Base-by-base conservation (phyloP, 805 yeast species). In the Barnettozyma wickerhamii region DNA sequence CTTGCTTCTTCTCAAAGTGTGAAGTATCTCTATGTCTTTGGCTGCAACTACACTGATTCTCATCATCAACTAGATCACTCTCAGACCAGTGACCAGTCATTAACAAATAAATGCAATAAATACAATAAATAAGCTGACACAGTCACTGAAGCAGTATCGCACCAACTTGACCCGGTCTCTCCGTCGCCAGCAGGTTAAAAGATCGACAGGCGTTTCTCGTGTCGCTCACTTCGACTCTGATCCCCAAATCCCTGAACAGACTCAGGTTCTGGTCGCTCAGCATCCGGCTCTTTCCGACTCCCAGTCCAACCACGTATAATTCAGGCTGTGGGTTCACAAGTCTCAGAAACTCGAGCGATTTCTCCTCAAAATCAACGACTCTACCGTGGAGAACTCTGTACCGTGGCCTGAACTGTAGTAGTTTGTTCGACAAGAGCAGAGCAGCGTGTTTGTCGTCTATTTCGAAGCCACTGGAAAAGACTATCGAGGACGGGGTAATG, bases 321-420 rank as follows among this genome's bases (percentile, higher is more conserved):
- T 86, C 95, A 0, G 95, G 95, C 53, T 79, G 79, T 4, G 95
- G 95, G 56, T 79, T 77, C 1, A 82, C 59, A 6, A 78, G 63
- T 15, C 68, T 70, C 41, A 82, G 69, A 4, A 82, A 56, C 12
- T 67, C 66, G 19, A 79, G 60, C 0, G 74, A 60, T n/a, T 63
- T 56, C 13, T 61, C 60, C 40, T 66, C 62, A 37, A 82, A 66
- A 26, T 75, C 78, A 12, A 82, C 75, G n/a, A 79, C 60, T 33
- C 81, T 79, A 3, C 64, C 54, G 34, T 74, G 74, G 42, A 18
- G 65, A 14, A 46, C 42, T 38, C 21, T 47, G 50, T 33, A 83
- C 55, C 40, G 33, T 13, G 55, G 53, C 49, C 78, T 72, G 30
- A 84, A 69, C 52, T 81, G 82, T 46, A 78, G 75, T 1, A 80